Base-by-base conservation (phyloP, 768 basidiomycete species). In the Favolaschia claudopus region DNA sequence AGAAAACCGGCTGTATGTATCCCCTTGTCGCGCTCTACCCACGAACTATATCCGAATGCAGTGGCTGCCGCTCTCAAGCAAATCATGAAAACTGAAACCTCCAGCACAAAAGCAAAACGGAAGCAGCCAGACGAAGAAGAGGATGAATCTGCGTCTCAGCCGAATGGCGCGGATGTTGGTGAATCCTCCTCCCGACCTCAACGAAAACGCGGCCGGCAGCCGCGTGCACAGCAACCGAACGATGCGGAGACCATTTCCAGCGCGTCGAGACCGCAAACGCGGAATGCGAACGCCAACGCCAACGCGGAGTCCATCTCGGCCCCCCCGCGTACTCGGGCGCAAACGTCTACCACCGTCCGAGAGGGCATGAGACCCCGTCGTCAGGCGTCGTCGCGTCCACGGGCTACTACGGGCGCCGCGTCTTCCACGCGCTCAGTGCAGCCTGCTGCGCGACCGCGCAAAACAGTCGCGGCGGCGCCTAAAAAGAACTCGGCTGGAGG, bases 1-100 rank as follows among this genome's bases (percentile, higher is more conserved):
- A 64, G 22, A 53, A 60, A 56, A 43, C 47, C 45, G 63, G 63
- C 27, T 31, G 63, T 64, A 52, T 34, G 63, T 20, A n/a, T 50
- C 28, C 22, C 33, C 33, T 7, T 34, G 15, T 22, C 32, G 9
- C 7, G 36, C 14, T 8, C 17, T 14, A 17, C 7, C 17, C 4
- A 1, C 14, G 7, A 27, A 20, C 17, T 20, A 8, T 7, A 25
- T 19, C 4, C 24, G 3, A 43, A 7, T 34, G 8, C 45, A 64
- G 63, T 64, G 34, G 55, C 56, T 3, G 37, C 49, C 15, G 58
- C 58, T 22, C 24, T 64, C 4, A 49, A 60, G 24, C 55, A 45
- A 7, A 13, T 32, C n/a, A 7, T 5, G 20, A n/a, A 12, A 12
- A 12, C 15, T 12, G 34, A 44, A 17, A 49, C 42, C 19, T 45